Evolutionary conservation across 2,329 filamentous ascomycete species (phyloP).

Genomic region (Monosporascus sp.): DNA sequence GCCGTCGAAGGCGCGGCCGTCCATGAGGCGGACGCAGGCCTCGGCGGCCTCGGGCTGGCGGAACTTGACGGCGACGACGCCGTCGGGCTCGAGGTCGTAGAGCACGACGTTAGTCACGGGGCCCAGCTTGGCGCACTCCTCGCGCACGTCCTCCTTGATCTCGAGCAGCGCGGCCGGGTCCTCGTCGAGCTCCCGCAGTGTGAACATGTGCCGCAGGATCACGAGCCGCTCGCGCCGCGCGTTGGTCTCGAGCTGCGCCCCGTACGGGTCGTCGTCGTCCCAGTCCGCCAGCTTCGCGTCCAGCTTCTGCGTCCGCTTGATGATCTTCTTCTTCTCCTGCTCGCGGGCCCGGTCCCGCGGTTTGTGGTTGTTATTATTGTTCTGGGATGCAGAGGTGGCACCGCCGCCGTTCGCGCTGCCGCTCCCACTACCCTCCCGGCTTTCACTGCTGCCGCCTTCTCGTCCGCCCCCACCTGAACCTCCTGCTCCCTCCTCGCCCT

Average conservation of each 20-base stretch:
- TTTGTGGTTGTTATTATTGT: constrained; percentile 35
- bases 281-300: constrained; percentile 91
- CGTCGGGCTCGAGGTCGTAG: constrained; percentile 80
- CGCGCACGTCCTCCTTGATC: constrained; percentile 89
- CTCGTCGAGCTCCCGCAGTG: constrained; percentile 74
- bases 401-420: constrained; percentile 3
- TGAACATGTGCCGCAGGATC: constrained; percentile 91
- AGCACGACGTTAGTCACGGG: constrained; percentile 86
- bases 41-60: constrained; percentile 62
- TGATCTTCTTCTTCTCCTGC: constrained; percentile 81
- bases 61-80: constrained; percentile 83
- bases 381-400: constrained; percentile 1
- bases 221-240: constrained; percentile 71
- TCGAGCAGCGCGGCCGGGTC: constrained; percentile 79
- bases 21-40: constrained; percentile 69
- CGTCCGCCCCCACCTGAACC: constrained; percentile 12
- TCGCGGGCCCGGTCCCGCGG: constrained; percentile 44
- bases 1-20: constrained; percentile 74
- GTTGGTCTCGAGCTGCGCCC: constrained; percentile 39
- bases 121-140: constrained; percentile 83
- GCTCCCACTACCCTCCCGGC: constrained; percentile 11
- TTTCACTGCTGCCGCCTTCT: constrained; percentile 3
- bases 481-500: constrained; percentile 14
- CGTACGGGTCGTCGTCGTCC: constrained; percentile 78
- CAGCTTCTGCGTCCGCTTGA: constrained; percentile 84